Conservation (phyloP, 2,329 filamentous ascomycete species). For the Diplodia scrobiculata region DNA sequence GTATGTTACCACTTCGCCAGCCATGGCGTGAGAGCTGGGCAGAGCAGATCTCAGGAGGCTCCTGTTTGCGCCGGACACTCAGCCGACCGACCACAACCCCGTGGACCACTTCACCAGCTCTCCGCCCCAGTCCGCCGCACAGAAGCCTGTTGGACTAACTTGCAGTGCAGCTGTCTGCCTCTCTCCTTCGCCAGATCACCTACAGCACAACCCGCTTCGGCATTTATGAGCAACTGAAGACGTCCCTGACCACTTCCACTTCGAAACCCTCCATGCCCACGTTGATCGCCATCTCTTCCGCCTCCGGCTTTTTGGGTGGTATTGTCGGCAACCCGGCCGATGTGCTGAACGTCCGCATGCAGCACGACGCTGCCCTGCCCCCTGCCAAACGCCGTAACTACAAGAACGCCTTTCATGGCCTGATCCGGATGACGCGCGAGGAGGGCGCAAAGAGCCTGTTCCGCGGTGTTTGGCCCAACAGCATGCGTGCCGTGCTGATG, state of each 20-base stretch:
- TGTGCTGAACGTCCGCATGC: conserved; percentile 97
- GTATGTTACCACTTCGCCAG: conserved; percentile 45
- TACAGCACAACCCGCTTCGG: conserved; percentile 97
- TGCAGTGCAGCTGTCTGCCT: conserved; percentile 70
- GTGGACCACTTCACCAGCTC: not conserved
- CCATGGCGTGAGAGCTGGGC: not conserved
- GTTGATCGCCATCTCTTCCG: conserved; percentile 79
- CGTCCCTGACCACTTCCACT: conserved; percentile 58
- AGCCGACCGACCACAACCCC: not conserved
- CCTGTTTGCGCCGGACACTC: no score
- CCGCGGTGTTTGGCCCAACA: conserved; percentile 83
- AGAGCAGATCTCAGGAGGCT: not conserved
- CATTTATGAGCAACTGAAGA: conserved; percentile 91
- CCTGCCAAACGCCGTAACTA: conserved; percentile 78
- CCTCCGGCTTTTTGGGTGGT: conserved; percentile 85
- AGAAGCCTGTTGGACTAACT: not conserved
- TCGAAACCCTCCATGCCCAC: conserved; percentile 67
- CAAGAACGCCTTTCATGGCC: conserved; percentile 81
- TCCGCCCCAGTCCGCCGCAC: not conserved
- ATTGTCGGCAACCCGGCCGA: conserved; percentile 92
- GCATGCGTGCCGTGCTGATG: conserved; percentile 80
- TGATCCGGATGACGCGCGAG: conserved; percentile 81
- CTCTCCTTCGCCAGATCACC: conserved; percentile 84
- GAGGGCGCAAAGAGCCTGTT: conserved; percentile 79
- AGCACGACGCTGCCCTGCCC: conserved; percentile 82